Base-by-base conservation (phyloP, 257 asterid species). In the Galeopsis tetrahit region DNA sequence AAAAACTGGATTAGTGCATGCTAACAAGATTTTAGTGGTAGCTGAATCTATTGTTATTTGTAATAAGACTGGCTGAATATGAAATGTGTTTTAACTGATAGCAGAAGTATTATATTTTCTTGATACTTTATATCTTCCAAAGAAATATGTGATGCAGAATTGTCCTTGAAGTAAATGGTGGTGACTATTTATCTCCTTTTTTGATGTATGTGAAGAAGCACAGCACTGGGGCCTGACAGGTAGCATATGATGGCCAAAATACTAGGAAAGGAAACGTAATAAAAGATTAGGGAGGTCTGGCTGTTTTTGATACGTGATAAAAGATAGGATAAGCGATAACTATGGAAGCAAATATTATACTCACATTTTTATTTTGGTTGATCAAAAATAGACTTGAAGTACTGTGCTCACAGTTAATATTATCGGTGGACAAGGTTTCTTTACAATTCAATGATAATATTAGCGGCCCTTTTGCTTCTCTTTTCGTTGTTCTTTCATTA, bases 1-100 rank as follows among this genome's bases (percentile, higher is more conserved):
- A 10, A n/a, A 34, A 33, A 46, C 34, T 38, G 42, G 58, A 17
- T 68, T 36, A 13, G 10, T 13, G 46, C 64, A 43, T 35, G 33
- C 38, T 21, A 7, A 48, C 42, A 7, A 15, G 57, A 43, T 63
- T 43, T 51, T 39, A 8, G 44, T 42, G 2, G 36, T 11, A 31
- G 2, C 63, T 68, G 64, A 62, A 48, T 43, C 52, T 60, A 49
- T 33, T 63, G 13, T 49, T 38, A 52, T 53, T 69, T 63, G 17
- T 60, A 33, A 48, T 51, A 36, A 10, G 6, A 58, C 36, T 55
- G 53, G 10, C 33, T 70, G 34, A 40, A 43, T 48, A 31, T 46
- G 6, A 69, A 66, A 15, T 17, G 11, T 38, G 39, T 32, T 62
- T 44, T 53, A 10, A 34, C 56, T 74, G 43, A 62, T 63, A 63